Evolutionary conservation across 2,329 filamentous ascomycete genomes (phyloP).

Genomic region (Aspergillus flavus): DNA sequence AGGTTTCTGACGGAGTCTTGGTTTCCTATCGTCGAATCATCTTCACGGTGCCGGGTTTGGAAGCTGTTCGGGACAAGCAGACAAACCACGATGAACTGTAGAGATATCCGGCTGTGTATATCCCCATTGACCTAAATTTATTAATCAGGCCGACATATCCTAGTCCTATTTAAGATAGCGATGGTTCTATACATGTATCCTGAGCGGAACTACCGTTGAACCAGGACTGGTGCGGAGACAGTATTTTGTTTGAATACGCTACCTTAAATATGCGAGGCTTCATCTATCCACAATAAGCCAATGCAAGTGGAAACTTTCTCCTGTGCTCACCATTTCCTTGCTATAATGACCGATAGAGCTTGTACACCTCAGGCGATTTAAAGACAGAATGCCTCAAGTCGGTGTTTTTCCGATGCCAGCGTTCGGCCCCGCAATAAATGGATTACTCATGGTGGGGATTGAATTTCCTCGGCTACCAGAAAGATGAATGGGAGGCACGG

Average conservation of each 20-base stretch:
- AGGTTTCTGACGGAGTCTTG: not conserved
- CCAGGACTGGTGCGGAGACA: too few species aligned
- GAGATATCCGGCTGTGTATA: not conserved
- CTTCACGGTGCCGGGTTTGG: not conserved
- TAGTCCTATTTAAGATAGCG: not conserved
- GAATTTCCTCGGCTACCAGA: not conserved
- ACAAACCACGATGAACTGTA: not conserved
- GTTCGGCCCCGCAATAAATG: not conserved
- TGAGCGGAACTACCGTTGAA: too few species aligned
- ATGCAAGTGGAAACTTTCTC: not conserved
- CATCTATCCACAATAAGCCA: not conserved
- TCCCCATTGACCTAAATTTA: not conserved
- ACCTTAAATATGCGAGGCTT: accelerated
- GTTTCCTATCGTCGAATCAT: not conserved
- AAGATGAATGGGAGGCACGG: too few species aligned
- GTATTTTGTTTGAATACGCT: not conserved
- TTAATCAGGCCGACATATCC: accelerated
- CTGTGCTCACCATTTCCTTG: not conserved
- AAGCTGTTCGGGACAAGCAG: not conserved
- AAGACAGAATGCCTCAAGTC: not conserved
- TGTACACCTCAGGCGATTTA: too few species aligned
- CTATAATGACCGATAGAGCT: too few species aligned
- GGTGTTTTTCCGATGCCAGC: not conserved
- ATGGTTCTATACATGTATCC: not conserved
- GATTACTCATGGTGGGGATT: not conserved